phyloP scores from a whole-genome alignment of 2,329 filamentous ascomycete species.

The Calonectria honghensis region DNA sequence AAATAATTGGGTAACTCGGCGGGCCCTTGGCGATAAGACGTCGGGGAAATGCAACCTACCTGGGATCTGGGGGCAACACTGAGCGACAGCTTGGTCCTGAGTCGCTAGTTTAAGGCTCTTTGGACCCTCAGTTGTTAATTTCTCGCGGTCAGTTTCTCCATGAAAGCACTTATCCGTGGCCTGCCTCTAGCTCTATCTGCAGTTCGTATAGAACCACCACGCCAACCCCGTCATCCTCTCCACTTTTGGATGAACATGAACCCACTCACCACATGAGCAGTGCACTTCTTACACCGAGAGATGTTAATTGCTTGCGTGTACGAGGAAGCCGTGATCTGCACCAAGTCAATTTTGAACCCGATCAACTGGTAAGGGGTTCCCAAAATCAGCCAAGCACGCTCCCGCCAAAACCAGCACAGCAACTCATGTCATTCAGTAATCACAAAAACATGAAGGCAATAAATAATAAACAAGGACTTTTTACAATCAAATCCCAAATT shows the following conservation, averaged over 20 bases:
- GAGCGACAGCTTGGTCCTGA: conserved; percentile 2
- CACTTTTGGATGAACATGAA: conserved; percentile 1
- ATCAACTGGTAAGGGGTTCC: background rate
- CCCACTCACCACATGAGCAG: background rate
- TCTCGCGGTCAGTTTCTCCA: conserved; percentile 14
- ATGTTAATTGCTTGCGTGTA: background rate
- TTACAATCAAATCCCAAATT: background rate
- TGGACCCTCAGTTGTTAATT: background rate
- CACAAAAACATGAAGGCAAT: background rate
- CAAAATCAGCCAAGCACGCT: background rate
- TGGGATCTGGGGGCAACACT: conserved; percentile 17
- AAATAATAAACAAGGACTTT: background rate
- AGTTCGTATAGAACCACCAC: background rate
- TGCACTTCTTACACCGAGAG: background rate
- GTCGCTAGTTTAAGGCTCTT: background rate
- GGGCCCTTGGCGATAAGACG: conserved; percentile 13
- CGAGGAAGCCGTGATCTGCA: background rate
- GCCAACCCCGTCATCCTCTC: background rate
- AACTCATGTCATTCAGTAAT: background rate
- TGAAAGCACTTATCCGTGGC: conserved; percentile 16
- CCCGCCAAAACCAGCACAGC: background rate
- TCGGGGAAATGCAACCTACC: conserved; percentile 10
- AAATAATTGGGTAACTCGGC: conserved; percentile 22
- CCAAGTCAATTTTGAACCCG: background rate
- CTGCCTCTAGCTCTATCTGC: background rate